Base-by-base conservation (phyloP, 805 yeast genomes). In the Sungouiozyma ichnusensis region DNA sequence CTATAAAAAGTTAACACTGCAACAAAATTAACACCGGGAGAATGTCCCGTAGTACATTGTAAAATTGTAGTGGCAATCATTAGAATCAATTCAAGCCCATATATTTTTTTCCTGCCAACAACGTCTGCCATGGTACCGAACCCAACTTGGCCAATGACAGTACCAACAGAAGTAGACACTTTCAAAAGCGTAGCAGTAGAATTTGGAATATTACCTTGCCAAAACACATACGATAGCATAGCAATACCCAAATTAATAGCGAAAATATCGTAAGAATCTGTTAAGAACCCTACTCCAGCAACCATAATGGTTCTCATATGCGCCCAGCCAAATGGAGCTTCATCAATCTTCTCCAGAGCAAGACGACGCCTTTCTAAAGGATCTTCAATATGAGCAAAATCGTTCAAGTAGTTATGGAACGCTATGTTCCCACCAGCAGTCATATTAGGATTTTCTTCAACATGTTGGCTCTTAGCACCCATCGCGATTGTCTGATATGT, bases 261-360 rank as follows among this genome's bases (percentile, higher is more conserved):
- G 56, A 86, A 87, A 52, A 87, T 84, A 71, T 87, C 95, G 65
- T 87, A 86, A 43, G 95, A 77, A 67, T 86, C 96, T 20, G 95
- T 86, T 66, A 87, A 64, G 77, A 86, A 86, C 62, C 96, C 96
- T 50, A 86, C 92, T 71, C 96, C 86, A 11, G 95, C 94, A 60
- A 85, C 86, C 64, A 76, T 60, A 54, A 85, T 82, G 70, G 86
- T 83, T 65, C 85, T 76, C 41, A 83, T 64, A 56, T 84, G 92
- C 57, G 83, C 80, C 92, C 87, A 80, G 44, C 88, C 85, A 52
- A 84, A 84, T 1, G 71, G 64, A 42, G 86, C 84, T 51, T 80
- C 78, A 64, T 84, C 94, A 49, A 84, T 84, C 59, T 82, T 83
- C 62, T 82, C 86, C 58, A 84, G 68, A 35, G 94, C 94, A 57